phyloP scores from a whole-genome alignment of 805 yeast genomes.

The Sugiyamaella qingdaonensis region DNA sequence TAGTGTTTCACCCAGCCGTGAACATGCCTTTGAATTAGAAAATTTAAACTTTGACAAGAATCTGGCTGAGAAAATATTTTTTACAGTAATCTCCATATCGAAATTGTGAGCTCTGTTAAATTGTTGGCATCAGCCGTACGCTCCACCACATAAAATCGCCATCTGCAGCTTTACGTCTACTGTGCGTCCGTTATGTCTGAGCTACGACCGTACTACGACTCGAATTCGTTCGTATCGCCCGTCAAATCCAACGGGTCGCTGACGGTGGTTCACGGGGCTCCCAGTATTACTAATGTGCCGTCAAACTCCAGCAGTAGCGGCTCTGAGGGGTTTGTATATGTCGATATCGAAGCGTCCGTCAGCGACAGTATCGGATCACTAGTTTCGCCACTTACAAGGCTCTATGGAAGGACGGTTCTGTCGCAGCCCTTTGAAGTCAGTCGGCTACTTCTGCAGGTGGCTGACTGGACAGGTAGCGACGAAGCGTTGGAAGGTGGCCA shows the following conservation, averaged over 20 bases:
- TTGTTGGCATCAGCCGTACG: no score
- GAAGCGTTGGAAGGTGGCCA: background rate
- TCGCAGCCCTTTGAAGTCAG: slow-evolving; percentile 89
- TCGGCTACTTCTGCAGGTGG: slow-evolving; percentile 74
- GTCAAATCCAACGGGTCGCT: slow-evolving; percentile 31
- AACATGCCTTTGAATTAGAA: no score
- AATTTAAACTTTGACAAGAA: no score
- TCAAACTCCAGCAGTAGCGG: slow-evolving; percentile 28
- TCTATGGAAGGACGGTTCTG: slow-evolving; percentile 62
- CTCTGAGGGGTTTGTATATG: slow-evolving; percentile 33
- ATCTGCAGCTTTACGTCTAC: no score
- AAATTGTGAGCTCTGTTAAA: no score
- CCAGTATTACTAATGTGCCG: slow-evolving; percentile 31
- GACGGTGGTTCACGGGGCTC: slow-evolving; percentile 15
- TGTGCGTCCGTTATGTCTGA: slow-evolving; percentile 4
- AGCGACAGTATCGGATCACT: slow-evolving; percentile 54
- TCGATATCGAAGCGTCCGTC: slow-evolving; percentile 52
- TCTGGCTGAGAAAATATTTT: no score
- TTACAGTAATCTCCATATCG: no score
- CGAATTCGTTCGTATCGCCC: slow-evolving; percentile 54
- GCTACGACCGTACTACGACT: slow-evolving; percentile 67
- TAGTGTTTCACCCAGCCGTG: no score
- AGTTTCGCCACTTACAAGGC: slow-evolving; percentile 56
- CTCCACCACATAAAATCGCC: no score
- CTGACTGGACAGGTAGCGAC: slow-evolving; percentile 37